These are phyloP conservation scores for Castanopsis chinensis DNA, from an alignment of 306 rosid genomes.

Conservation along the genomic window DNA sequence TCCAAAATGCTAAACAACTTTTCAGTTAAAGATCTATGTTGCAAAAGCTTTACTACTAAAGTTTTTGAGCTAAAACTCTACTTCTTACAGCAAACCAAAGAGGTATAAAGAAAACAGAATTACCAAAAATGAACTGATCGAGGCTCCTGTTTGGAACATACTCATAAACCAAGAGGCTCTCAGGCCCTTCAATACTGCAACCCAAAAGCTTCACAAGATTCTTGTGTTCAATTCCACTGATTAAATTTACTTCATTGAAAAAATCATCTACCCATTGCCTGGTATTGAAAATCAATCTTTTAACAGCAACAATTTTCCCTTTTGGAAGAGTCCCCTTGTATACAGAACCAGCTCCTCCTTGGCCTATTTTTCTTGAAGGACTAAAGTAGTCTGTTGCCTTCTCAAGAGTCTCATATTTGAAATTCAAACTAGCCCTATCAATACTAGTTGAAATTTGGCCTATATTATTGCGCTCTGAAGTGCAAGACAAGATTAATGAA, in stretches of 20 bases:
- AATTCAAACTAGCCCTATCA: conserved; percentile 55
- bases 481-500: conserved; percentile 5
- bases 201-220: conserved; percentile 80
- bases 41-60: no score
- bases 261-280: conserved; percentile 94
- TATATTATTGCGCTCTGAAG: conserved; percentile 34
- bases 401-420: conserved; percentile 76
- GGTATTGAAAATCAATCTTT: conserved; percentile 80
- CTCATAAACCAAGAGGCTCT: conserved; percentile 86
- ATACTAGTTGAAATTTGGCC: conserved; percentile 39
- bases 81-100: no score
- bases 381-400: conserved; percentile 75
- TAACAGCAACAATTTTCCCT: conserved; percentile 68
- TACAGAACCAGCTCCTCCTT: conserved; percentile 91
- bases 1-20: no score
- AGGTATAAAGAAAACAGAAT: conserved; percentile 7
- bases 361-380: conserved; percentile 64
- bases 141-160: conserved; percentile 66
- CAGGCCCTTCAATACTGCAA: conserved; percentile 97
- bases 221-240: conserved; percentile 74
- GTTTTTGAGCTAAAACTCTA: no score
- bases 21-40: no score
- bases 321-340: conserved; percentile 70
- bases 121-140: conserved; percentile 79
- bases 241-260: conserved; percentile 89